Evolutionary conservation across 2,329 filamentous ascomycete species (phyloP), one percentile per base, ranked within the genome.

Genomic region (Dissoconium aciculare): DNA sequence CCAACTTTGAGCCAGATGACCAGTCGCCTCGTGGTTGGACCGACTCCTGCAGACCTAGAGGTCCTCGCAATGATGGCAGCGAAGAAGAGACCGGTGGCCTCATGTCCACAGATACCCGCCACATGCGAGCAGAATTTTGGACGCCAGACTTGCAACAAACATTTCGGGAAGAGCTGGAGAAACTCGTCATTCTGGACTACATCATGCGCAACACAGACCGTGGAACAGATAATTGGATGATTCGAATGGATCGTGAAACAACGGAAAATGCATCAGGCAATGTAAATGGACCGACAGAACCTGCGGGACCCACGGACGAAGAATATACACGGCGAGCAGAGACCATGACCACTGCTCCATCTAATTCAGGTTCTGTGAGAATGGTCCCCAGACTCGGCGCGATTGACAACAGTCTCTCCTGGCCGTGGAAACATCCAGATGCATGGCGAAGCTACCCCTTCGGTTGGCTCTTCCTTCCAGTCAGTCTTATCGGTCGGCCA

Each of bases 221-320:
- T 57, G 89, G 89, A 2, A 64, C 94, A 34, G 89, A 98, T 54
- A 98, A 98, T 47, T 98, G 89, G 89, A 98, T 98, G 89, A 84
- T 98, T 51, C 89, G 83, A 55, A 81, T 98, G 17, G 85, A 98
- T 54, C 82, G 75, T 67, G 71, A 83, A 44, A 74, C 70, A 3
- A 74, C 89, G 48, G 71, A 78, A 46, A 87, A 89, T 9, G 82
- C 79, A 5, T n/a, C n/a, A n/a, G n/a, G n/a, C n/a, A n/a, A n/a
- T n/a, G n/a, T n/a, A n/a, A n/a, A n/a, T n/a, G 82, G 98, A 41
- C 76, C 78, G 11, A 83, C 83, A 1, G 84, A 94, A 37, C 82
- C 85, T 8, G 31, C 55, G 60, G 39, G 55, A 57, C 31, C 39
- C 45, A 24, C 37, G 6, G 44, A 48, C 47, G 30, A 38, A 21